Base-by-base conservation (phyloP, 768 basidiomycete species). In the Rhizopogon vulgaris region DNA sequence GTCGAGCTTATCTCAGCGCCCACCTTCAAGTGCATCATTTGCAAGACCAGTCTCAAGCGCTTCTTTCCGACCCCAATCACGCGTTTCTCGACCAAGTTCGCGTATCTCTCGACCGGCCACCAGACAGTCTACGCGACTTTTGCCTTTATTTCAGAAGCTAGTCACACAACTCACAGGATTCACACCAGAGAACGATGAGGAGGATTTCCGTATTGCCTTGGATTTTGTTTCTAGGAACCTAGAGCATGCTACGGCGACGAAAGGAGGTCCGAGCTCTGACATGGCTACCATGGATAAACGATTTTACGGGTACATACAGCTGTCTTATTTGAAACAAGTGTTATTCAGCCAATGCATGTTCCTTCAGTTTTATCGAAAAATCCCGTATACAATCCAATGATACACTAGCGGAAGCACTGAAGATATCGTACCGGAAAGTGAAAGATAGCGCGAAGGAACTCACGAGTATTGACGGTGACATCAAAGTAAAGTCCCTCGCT, bases 341-440 rank as follows among this genome's bases (percentile, higher is more conserved):
- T 56, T 47, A 39, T 38, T 53, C 52, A 24, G 41, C 17, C 14
- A 41, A n/a, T 39, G 38, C 3, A 28, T 42, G 41, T 49, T 38
- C 34, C 54, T 41, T 52, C 53, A 87, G 87, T 14, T 78, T 75
- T 62, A 71, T 75, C 17, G 70, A 85, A 61, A 90, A 90, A 64
- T 85, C 86, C 12, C 79, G 79, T 37, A 77, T 92, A 51, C 80
- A 84, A 54, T 80, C 81, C 11, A 72, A 78, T 45, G 83, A 90
- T 59, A 63, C 58, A 12, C 72, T 87, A 3, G 84, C 81, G 12
- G 72, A 77, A 27, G 87, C 86, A 0, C 63, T 91, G 12, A 70
- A 80, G 51, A 68, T 68, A n/a, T 73, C 78, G 0, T 83, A 80
- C 55, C 53, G 60, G 30, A 71, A 68, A 48, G 70, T 90, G 17